A percentile compares a stretch with the other conserved stretches of the same genome.
Evolutionary conservation across 2,329 filamentous ascomycete species (phyloP).

Genomic region (Aspergillus tubingensis): DNA sequence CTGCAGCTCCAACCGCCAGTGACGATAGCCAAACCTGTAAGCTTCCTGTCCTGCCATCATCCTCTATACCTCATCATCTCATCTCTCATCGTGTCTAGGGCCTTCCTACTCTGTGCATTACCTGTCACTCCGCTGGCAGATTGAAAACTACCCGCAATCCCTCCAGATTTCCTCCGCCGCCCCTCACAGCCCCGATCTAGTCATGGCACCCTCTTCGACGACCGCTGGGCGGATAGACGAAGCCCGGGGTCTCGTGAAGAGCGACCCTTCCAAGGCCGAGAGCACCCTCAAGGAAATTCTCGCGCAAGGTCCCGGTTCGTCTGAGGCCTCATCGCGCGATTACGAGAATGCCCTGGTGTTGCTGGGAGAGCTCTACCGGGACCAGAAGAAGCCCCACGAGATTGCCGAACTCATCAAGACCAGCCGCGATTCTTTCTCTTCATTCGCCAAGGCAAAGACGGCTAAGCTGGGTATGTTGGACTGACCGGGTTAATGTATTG

Average conservation of each 20-base stretch:
- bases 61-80: slow-evolving; percentile 12
- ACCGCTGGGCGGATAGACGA: slow-evolving; percentile 74
- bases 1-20: slow-evolving; percentile 23
- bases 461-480: slow-evolving; percentile 80
- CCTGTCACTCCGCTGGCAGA: background rate
- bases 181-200: slow-evolving; percentile 20
- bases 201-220: slow-evolving; percentile 53
- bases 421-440: slow-evolving; percentile 87
- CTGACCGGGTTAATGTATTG: background rate
- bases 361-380: slow-evolving; percentile 88
- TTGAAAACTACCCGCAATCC: slow-evolving; percentile 12
- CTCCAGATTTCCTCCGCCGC: slow-evolving; percentile 2
- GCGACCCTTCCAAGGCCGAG: slow-evolving; percentile 81
- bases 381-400: slow-evolving; percentile 75
- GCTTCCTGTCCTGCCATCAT: slow-evolving; percentile 13
- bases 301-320: slow-evolving; percentile 78
- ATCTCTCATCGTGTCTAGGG: background rate
- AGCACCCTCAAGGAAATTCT: slow-evolving; percentile 87
- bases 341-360: slow-evolving; percentile 88
- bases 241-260: slow-evolving; percentile 80
- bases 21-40: slow-evolving; percentile 22
- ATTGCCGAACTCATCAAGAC: slow-evolving; percentile 87
- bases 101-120: background rate
- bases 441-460: slow-evolving; percentile 98
- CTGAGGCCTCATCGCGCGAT: slow-evolving; percentile 82